Percentiles rank a stretch among this genome's conserved stretches.
phyloP scores from a whole-genome alignment of 257 asterid species.

The Cordia subcordata region DNA sequence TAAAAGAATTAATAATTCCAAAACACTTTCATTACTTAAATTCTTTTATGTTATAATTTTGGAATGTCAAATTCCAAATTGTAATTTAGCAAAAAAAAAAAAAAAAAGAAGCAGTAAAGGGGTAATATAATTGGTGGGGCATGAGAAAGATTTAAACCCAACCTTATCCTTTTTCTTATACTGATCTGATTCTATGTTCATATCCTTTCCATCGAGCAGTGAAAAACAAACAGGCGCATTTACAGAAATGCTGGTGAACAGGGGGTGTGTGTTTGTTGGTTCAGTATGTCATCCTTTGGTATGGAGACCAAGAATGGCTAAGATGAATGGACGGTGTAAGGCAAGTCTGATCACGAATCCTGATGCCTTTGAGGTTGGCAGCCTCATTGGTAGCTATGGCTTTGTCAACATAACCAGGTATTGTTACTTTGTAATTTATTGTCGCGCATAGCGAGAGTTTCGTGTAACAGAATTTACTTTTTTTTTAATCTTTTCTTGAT shows the following conservation, averaged over 20 bases:
- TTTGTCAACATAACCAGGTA: constrained; percentile 86
- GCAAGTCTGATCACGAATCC: constrained; percentile 58
- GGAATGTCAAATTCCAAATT: too few species aligned
- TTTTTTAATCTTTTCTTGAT: background rate
- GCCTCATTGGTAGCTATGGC: constrained; percentile 84
- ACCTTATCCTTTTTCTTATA: background rate
- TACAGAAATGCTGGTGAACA: background rate
- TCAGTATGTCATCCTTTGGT: background rate
- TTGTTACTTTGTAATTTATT: background rate
- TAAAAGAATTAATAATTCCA: too few species aligned
- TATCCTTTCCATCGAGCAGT: background rate
- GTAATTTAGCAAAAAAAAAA: too few species aligned
- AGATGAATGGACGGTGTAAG: constrained; percentile 26
- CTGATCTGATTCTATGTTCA: background rate
- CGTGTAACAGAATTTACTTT: background rate
- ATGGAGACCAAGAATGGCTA: constrained; percentile 13
- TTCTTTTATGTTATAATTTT: too few species aligned
- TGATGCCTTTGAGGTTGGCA: constrained; percentile 78
- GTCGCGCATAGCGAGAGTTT: background rate
- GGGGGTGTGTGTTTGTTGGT: background rate
- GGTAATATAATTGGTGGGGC: too few species aligned
- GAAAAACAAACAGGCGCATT: background rate
- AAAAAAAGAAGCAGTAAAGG: too few species aligned
- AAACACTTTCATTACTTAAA: too few species aligned
- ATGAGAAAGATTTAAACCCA: background rate